Conservation (phyloP, 805 yeast genomes). For the Kodamaea sagamina region DNA sequence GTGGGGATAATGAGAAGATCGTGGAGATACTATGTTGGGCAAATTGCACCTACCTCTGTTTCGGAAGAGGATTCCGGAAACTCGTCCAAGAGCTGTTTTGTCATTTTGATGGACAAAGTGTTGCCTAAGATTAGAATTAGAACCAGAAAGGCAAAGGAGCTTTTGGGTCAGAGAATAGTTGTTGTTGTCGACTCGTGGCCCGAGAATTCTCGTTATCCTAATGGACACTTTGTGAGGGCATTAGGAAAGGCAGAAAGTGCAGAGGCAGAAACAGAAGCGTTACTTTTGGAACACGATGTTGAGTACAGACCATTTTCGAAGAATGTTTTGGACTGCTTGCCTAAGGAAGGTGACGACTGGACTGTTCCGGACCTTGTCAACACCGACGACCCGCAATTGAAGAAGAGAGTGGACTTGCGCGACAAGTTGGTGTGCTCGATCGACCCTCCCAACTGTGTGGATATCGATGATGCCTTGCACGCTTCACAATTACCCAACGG, state of each 20-base stretch:
- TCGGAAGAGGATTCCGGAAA: slow-evolving; percentile 53
- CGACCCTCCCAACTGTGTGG: slow-evolving; percentile 98
- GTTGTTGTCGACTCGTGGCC: slow-evolving; percentile 95
- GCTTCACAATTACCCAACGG: slow-evolving; percentile 86
- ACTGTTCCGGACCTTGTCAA: slow-evolving; percentile 67
- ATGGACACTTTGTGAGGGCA: slow-evolving; percentile 90
- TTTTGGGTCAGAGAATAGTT: slow-evolving; percentile 87
- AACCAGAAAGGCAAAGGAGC: slow-evolving; percentile 81
- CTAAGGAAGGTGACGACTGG: slow-evolving; percentile 93
- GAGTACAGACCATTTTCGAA: slow-evolving; percentile 95
- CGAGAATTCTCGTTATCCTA: slow-evolving; percentile 75
- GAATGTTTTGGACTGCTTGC: slow-evolving; percentile 88
- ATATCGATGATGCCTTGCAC: slow-evolving; percentile 97
- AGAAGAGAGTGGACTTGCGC: slow-evolving; percentile 79
- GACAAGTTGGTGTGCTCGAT: slow-evolving; percentile 90
- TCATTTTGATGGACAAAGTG: slow-evolving; percentile 83
- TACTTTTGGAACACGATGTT: slow-evolving; percentile 90
- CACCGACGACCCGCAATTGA: slow-evolving; percentile 53
- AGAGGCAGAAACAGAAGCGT: slow-evolving; percentile 95
- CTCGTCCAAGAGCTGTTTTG: slow-evolving; percentile 77
- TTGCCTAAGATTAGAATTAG: slow-evolving; percentile 84
- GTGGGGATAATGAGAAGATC: slow-evolving; percentile 87
- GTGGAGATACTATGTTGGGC: slow-evolving; percentile 97
- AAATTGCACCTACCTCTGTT: slow-evolving; percentile 76
- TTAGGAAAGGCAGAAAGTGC: slow-evolving; percentile 90